phyloP scores from a whole-genome alignment of 2,329 filamentous ascomycete genomes.

The Fusarium sp. region DNA sequence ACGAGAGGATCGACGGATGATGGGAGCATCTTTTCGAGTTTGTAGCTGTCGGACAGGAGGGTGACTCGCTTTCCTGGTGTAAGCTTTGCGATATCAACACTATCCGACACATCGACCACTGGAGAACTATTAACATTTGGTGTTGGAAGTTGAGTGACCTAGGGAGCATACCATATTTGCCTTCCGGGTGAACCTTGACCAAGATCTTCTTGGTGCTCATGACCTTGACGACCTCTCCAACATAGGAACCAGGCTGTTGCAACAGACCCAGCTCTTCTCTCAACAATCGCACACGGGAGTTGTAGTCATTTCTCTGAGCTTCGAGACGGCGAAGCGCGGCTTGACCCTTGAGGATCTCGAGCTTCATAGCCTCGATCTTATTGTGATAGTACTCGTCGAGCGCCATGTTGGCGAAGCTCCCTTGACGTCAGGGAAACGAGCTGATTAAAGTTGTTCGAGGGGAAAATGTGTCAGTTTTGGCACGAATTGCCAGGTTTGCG shows the following conservation, averaged over 20 bases:
- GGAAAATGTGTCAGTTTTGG: background rate
- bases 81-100: conserved; percentile 94
- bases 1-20: conserved; percentile 98
- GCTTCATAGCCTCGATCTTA: conserved; percentile 99
- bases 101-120: conserved; percentile 97
- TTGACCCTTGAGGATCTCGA: conserved; percentile 99
- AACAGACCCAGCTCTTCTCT: conserved; percentile 95
- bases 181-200: conserved; percentile 98
- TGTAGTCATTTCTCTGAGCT: conserved; percentile 99
- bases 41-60: conserved; percentile 96
- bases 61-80: conserved; percentile 98
- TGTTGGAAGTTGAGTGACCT: background rate
- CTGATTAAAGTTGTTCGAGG: conserved; percentile 11
- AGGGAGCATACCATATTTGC: conserved; percentile 89
- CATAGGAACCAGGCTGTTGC: conserved; percentile 97
- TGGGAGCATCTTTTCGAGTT: conserved; percentile 97
- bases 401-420: conserved; percentile 78
- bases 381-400: conserved; percentile 99
- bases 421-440: conserved; percentile 36
- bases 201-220: conserved; percentile 99
- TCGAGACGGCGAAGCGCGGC: conserved; percentile 94
- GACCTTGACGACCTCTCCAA: conserved; percentile 99
- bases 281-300: conserved; percentile 93
- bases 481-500: conserved; percentile 3
- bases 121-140: background rate